Evolutionary conservation across 2,329 filamentous ascomycete genomes (phyloP).

Genomic region (Cytospora piceicola): DNA sequence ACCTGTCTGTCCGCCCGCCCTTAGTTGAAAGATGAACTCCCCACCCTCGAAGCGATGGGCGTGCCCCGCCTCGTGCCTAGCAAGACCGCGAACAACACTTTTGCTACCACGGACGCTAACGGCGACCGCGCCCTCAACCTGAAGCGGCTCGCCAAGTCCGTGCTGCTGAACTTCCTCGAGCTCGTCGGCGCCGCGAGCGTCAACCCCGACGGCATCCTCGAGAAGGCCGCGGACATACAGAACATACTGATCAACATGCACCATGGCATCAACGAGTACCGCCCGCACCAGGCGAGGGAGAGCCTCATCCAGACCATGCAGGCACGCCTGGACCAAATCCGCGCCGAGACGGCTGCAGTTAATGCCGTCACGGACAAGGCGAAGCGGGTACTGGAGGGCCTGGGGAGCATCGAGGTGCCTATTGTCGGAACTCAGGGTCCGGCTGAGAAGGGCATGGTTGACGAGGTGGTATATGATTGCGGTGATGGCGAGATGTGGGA

Average conservation of each 20-base stretch:
- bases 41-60: constrained; percentile 69
- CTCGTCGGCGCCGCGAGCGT: constrained; percentile 72
- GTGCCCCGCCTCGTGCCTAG: constrained; percentile 65
- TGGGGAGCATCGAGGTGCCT: constrained; percentile 57
- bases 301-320: constrained; percentile 88
- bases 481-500: constrained; percentile 24
- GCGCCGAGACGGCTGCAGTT: constrained; percentile 73
- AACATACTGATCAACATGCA: constrained; percentile 90
- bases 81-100: constrained; percentile 39
- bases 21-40: constrained; percentile 64
- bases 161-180: constrained; percentile 88
- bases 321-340: constrained; percentile 73
- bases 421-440: not conserved
- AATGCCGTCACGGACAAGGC: constrained; percentile 72
- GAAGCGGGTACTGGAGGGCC: constrained; percentile 69
- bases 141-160: constrained; percentile 78
- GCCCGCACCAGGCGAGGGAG: constrained; percentile 90
- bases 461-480: not conserved
- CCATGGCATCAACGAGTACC: constrained; percentile 90
- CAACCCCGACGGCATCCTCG: constrained; percentile 65
- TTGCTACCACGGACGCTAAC: constrained; percentile 57
- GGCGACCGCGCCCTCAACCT: constrained; percentile 70
- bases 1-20: not conserved
- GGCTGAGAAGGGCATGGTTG: not conserved
- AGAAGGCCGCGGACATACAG: constrained; percentile 77